Evolutionary conservation across 2,329 filamentous ascomycete species (phyloP), one percentile per base, ranked within the genome.

Genomic region (Sporothrix schenckii): DNA sequence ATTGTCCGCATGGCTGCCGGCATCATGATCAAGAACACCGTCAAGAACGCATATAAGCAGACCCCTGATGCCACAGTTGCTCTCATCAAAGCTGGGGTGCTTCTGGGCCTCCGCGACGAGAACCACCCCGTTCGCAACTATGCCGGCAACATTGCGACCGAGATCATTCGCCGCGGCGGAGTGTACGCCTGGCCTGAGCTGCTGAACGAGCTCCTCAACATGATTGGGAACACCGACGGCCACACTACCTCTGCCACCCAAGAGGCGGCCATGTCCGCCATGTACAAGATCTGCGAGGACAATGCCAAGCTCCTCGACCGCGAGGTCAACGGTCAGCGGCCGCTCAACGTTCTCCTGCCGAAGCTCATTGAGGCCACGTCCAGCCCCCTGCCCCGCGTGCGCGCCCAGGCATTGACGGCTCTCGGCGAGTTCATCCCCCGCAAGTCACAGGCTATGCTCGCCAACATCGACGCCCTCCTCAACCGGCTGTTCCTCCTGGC

Each of bases 241-340:
- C 88, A 90, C 73, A 83, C 89, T 27, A 83, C 92, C 7, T 82
- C 86, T 56, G 87, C 92, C 77, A 89, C 91, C 14, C 93, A 97
- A 78, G 94, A 99, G 79, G 94, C 94, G 72, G 94, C 93, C 75
- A 97, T 98, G 91, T 89, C 92, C 65, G 94, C 95, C 63, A 85
- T 99, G 80, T 84, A 91, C 79, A 98, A 98, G 84, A 94, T 99
- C 72, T 99, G 95, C 81, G 95, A 99, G 81, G 95, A 99, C 81
- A 97, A 97, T 81, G 90, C 88, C 77, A 93, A 91, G 78, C 85
- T 92, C 71, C 84, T 99, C 69, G 93, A 97, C 80, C 89, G 90
- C 76, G 92, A 97, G 74, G 92, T 97, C 79, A 89, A 93, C 77
- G 93, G 93, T 72, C 91, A 97, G 80, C 87, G 93, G 70, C 95